These are phyloP conservation scores for Kluyveromyces sp. DNA, from an alignment of 1,139 yeast species.

Conservation along the genomic window DNA sequence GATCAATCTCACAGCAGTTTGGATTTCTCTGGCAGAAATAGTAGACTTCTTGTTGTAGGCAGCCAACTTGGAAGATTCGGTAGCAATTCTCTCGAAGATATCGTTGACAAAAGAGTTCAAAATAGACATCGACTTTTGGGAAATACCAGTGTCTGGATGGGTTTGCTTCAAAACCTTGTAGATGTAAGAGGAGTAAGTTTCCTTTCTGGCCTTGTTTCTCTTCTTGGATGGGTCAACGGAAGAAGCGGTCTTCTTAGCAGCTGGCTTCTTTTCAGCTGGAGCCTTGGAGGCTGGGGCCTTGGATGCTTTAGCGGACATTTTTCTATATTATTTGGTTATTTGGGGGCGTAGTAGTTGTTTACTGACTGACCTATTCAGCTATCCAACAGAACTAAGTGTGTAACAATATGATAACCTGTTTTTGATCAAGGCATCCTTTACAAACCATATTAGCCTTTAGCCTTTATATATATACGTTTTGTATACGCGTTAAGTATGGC, in stretches of 20 bases:
- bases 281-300: conserved; percentile 99
- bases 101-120: conserved; percentile 98
- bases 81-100: conserved; percentile 89
- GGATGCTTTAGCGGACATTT: conserved; percentile 97
- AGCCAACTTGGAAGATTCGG: conserved; percentile 98
- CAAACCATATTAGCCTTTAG: no score
- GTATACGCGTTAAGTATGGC: no score
- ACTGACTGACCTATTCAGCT: background rate
- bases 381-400: no score
- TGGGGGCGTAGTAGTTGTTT: conserved; percentile 5
- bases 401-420: no score
- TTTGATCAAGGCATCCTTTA: no score
- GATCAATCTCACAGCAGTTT: conserved; percentile 97
- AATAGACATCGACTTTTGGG: conserved; percentile 98
- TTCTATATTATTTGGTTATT: conserved; percentile 5
- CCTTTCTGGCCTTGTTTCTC: conserved; percentile 97
- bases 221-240: conserved; percentile 73
- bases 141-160: conserved; percentile 99
- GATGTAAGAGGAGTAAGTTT: conserved; percentile 96
- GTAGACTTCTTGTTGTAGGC: conserved; percentile 99
- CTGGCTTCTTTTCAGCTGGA: conserved; percentile 95
- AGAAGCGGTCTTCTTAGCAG: conserved; percentile 88
- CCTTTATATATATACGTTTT: background rate
- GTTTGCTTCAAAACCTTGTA: conserved; percentile 98
- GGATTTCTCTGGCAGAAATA: conserved; percentile 98